These are phyloP conservation scores for Martensiomyces pterosporus DNA, from an alignment of 192 early-diverging fungal species.

Conservation along the genomic window DNA sequence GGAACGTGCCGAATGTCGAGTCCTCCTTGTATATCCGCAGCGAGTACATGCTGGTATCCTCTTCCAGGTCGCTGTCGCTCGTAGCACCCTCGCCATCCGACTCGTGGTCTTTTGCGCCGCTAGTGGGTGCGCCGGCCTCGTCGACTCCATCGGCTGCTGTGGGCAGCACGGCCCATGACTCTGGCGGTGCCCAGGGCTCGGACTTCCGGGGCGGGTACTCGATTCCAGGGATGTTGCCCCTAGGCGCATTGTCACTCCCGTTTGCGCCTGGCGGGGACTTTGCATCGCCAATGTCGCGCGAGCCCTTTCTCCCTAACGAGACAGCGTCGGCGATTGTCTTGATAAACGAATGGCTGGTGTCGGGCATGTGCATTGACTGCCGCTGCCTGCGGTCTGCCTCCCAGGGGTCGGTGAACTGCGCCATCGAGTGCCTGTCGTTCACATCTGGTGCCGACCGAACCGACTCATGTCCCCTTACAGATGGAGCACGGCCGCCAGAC, in stretches of 20 bases:
- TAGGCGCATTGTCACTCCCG: too few species aligned
- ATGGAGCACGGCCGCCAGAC: too few species aligned
- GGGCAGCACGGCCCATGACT: constrained; percentile 68
- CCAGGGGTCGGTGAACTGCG: constrained; percentile 49
- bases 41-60: constrained; percentile 49
- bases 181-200: constrained; percentile 62
- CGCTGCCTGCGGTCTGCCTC: constrained; percentile 35
- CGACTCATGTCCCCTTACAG: constrained; percentile 26
- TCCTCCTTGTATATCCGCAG: constrained; percentile 78
- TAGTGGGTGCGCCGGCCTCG: constrained; percentile 15
- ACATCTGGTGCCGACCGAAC: constrained; percentile 26
- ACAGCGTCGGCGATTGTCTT: constrained; percentile 13
- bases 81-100: constrained; percentile 25
- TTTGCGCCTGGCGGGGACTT: too few species aligned
- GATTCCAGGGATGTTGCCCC: constrained; percentile 6
- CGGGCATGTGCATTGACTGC: constrained; percentile 5
- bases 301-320: too few species aligned
- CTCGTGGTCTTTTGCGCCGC: constrained; percentile 24
- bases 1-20: constrained; percentile 75
- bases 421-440: constrained; percentile 23
- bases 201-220: constrained; percentile 44
- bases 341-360: neutral
- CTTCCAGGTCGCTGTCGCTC: constrained; percentile 37
- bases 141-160: constrained; percentile 39
- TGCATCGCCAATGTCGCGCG: too few species aligned